Evolutionary conservation across 2,329 filamentous ascomycete species (phyloP), one percentile per base, ranked within the genome.

Genomic region (Penicillium sp.): DNA sequence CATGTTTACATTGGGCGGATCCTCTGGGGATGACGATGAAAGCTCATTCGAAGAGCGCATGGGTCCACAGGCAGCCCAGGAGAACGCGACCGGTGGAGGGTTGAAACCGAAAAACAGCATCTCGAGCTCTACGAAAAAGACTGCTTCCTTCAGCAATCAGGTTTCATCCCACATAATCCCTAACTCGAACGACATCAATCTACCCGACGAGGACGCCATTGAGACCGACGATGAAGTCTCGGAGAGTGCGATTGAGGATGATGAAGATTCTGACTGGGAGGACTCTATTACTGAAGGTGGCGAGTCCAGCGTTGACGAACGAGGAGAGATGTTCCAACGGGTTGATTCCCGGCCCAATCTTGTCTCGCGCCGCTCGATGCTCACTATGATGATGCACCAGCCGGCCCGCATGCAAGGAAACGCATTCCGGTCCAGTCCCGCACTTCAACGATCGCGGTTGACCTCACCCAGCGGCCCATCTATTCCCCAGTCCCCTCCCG

Each of bases 321-420:
- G 60, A 45, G 58, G 87, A 85, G 83, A 85, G 19, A 81, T 91
- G 66, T 99, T 99, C 82, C 87, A 92, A 73, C 88, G 94, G 9
- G 91, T 97, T 46, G 90, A 96, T 72, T 97, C 92, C 38, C 87
- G 87, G 72, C 85, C 87, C 8, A 90, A 96, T 68, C 80, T 97
- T 26, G 88, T 89, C 2, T 96, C 93, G 1, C 86, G 90, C 46
- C 88, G 89, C 48, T 97, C 93, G 2, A 84, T 97, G 38, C 88
- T 99, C 62, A 97, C 92, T 0, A 86, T 93, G 50, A 88, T 93
- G 81, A 86, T 99, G 71, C 88, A 90, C 65, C 87, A 96, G 69
- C 88, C 87, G 89, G 71, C 86, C 85, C 61, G 88, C 90, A 72
- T 87, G 89, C 48, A 83, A 87, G 45, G 82, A 80, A 67, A 86